Evolutionary conservation across 768 basidiomycete species (phyloP).

Genomic region (Rhodotorula paludigena): DNA sequence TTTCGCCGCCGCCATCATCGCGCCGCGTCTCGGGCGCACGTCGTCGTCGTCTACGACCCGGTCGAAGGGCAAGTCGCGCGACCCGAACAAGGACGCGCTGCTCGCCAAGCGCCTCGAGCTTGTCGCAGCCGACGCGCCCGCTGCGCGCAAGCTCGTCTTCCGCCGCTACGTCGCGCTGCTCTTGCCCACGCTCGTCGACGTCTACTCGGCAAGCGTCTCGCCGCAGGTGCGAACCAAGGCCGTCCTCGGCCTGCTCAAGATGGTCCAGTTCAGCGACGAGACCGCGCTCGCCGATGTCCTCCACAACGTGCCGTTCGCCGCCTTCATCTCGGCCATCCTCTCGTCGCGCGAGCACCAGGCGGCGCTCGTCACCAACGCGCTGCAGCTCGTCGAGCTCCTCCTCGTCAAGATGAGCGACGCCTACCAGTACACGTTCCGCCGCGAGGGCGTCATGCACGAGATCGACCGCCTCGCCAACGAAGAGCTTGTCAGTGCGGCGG

Average conservation of each 20-base stretch:
- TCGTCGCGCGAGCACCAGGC: slow-evolving; percentile 81
- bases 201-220: slow-evolving; percentile 97
- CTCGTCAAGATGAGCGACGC: slow-evolving; percentile 73
- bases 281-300: slow-evolving; percentile 71
- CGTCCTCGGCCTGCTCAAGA: slow-evolving; percentile 78
- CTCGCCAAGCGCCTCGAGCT: slow-evolving; percentile 60
- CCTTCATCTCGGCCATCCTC: slow-evolving; percentile 87
- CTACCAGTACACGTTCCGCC: slow-evolving; percentile 81
- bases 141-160: slow-evolving; percentile 58
- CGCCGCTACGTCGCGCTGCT: slow-evolving; percentile 79
- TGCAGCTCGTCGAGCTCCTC: slow-evolving; percentile 89
- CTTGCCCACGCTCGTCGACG: slow-evolving; percentile 90
- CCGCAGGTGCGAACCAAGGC: slow-evolving; percentile 82
- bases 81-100: slow-evolving; percentile 51
- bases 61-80: slow-evolving; percentile 34
- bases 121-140: slow-evolving; percentile 57
- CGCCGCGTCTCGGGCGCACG: slow-evolving; percentile 41
- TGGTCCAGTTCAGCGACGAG: slow-evolving; percentile 77
- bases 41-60: slow-evolving; percentile 43
- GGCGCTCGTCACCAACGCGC: slow-evolving; percentile 69
- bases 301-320: slow-evolving; percentile 82
- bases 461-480: slow-evolving; percentile 71
- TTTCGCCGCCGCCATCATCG: slow-evolving; percentile 43
- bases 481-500: slow-evolving; percentile 50
- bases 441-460: slow-evolving; percentile 95